Evolutionary conservation across 2,329 filamentous ascomycete species (phyloP), one percentile per base, ranked within the genome.

Genomic region (Aureobasidium melanogenum): DNA sequence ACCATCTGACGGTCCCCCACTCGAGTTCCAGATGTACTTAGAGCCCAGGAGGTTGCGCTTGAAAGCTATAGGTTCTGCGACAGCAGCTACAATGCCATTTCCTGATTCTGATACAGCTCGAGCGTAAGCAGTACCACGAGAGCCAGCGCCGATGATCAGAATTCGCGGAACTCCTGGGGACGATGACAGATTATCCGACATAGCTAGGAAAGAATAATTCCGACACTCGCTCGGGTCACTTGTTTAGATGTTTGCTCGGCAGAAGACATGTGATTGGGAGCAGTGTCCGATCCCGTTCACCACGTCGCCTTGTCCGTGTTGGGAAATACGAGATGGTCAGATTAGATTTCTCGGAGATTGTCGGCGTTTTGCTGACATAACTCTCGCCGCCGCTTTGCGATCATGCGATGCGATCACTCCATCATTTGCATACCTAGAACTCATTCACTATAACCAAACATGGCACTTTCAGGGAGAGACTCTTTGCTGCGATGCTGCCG

Each of bases 131-230:
- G 82, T 81, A 15, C 91, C 91, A 38, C 91, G 85, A 51, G 88
- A 89, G 36, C 91, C 91, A 8, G 89, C 91, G 22, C 91, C 91
- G 67, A 96, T 86, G 68, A 96, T 82, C 60, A 95, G 80, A 68
- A 95, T 84, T 55, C 87, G 84, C 36, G 70, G 70, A 15, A 41
- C 26, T 17, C 12, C 26, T 17, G 24, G 15, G 4, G 41, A 43
- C 2, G 38, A 12, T 34, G 4, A 3, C 5, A 15, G 38, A 10
- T 12, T 1, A 9, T 34, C 6, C n/a, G 28, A 57, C 54, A 57
- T 57, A 19, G 39, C 7, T 2, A 4, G 6, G 5, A 12, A 22
- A 19, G 1, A n/a, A 30, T 8, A 30, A 12, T 9, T 2, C n/a
- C 2, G 9, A n/a, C 10, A 10, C 14, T 5, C 6, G 3, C 6